A percentile compares a stretch with the other conserved stretches of the same genome.
Evolutionary conservation across 2,329 filamentous ascomycete species (phyloP).

Genomic region (Aspergillus quadrilineatus): DNA sequence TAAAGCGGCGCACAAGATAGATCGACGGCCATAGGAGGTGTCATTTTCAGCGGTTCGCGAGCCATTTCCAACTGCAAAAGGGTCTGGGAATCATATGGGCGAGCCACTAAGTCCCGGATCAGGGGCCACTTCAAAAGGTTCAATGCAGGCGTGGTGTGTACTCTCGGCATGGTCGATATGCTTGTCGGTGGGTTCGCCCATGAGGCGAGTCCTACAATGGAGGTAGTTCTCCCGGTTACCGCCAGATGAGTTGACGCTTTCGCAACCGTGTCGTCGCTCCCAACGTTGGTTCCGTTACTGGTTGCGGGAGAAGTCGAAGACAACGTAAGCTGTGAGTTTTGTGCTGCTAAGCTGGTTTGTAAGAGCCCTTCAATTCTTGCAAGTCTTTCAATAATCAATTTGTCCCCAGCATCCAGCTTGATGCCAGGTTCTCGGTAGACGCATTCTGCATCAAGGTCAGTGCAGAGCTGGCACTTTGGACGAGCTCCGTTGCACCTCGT

Average conservation of each 20-base stretch:
- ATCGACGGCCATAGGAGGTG: conserved; percentile 63
- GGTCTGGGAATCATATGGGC: conserved; percentile 78
- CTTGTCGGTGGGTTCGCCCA: conserved; percentile 65
- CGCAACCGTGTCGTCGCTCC: conserved; percentile 56
- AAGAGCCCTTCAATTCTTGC: conserved; percentile 74
- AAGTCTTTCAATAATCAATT: conserved; percentile 76
- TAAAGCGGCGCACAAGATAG: conserved; percentile 72
- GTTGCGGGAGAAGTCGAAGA: conserved; percentile 64
- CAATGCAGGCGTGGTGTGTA: conserved; percentile 70
- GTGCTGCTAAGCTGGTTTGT: conserved; percentile 62
- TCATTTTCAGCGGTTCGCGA: conserved; percentile 67
- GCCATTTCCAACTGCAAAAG: conserved; percentile 78
- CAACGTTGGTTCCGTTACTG: conserved; percentile 63
- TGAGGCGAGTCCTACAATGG: conserved; percentile 67
- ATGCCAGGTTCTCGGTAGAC: conserved; percentile 82
- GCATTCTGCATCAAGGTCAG: conserved; percentile 77
- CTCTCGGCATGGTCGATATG: conserved; percentile 82
- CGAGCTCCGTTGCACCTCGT: conserved; percentile 76
- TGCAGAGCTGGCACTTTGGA: conserved; percentile 81
- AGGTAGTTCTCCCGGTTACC: conserved; percentile 47
- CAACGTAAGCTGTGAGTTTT: conserved; percentile 32
- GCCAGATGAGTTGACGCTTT: conserved; percentile 18
- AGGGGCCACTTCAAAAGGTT: conserved; percentile 76
- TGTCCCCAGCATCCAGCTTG: conserved; percentile 83
- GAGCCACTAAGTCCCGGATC: conserved; percentile 71